Evolutionary conservation across 2,329 filamentous ascomycete species (phyloP), one percentile per base, ranked within the genome.

Genomic region (Fusarium buharicum): DNA sequence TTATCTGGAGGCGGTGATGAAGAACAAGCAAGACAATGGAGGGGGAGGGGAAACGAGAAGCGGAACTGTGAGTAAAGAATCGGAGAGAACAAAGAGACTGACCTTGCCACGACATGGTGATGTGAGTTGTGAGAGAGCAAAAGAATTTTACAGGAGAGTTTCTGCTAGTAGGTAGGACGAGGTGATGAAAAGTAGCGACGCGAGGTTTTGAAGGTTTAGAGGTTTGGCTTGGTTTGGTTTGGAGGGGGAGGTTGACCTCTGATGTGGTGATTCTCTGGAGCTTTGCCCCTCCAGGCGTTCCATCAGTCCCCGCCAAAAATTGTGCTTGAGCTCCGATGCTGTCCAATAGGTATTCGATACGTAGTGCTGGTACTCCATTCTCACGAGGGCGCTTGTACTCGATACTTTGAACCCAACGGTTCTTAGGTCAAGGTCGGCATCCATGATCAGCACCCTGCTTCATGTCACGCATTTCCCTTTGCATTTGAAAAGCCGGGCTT

Each of bases 31-130:
- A 48, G 30, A 50, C 48, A 28, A 60, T 63, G 59, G 62, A 59
- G 56, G 64, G 62, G 67, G 50, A 52, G 48, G 39, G 45, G 55
- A 16, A 49, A 46, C 30, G 38, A 50, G 38, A 31, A 30, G 49
- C 37, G 27, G 36, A 50, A 57, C 28, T 27, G 52, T 36, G 38
- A 52, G 16, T 22, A 22, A 22, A 22, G 20, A 22, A 22, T 6
- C 22, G 47, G 49, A 44, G 41, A 52, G 47, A 48, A 55, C 27
- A 44, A 44, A 70, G 59, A 57, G 63, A 73, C 73, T 71, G 73
- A 91, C 89, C 86, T 89, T 92, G 88, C 88, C 88, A 90, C 78
- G 88, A 90, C 88, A 91, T 90, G 74, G 70, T 85, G 68, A 62
- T 64, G 50, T 36, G 59, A 55, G 34, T 40, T 58, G 48, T 59